A percentile compares a stretch with the other conserved stretches of the same genome.
phyloP scores from a whole-genome alignment of 2,329 filamentous ascomycete species.

The Spiromastix sp. region DNA sequence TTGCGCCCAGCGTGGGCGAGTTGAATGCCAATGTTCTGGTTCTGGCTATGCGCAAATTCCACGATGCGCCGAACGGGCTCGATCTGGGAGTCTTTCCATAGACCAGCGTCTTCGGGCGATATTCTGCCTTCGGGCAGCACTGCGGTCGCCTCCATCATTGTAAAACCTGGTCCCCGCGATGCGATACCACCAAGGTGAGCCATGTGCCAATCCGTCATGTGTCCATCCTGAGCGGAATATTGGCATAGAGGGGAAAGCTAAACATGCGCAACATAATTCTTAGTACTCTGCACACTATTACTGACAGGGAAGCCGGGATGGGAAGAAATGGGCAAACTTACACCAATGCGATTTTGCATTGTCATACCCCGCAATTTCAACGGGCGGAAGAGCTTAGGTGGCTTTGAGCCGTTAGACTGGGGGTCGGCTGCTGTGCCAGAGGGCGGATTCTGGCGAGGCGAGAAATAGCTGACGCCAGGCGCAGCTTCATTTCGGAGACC shows the following conservation, averaged over 20 bases:
- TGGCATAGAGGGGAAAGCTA: slow-evolving; percentile 54
- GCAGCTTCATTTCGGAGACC: slow-evolving; percentile 23
- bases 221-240: slow-evolving; percentile 58
- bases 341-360: slow-evolving; percentile 57
- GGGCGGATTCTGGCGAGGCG: slow-evolving; percentile 26
- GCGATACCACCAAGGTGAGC: slow-evolving; percentile 70
- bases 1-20: slow-evolving; percentile 67
- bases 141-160: slow-evolving; percentile 65
- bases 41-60: slow-evolving; percentile 34
- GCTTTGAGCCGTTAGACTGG: slow-evolving; percentile 28
- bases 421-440: slow-evolving; percentile 30
- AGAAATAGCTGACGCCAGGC: slow-evolving; percentile 22
- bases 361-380: slow-evolving; percentile 49
- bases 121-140: slow-evolving; percentile 70
- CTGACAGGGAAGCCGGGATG: too few relatives aligned
- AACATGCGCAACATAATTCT: too few relatives aligned
- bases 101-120: slow-evolving; percentile 63
- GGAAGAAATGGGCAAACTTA: slow-evolving; percentile 16
- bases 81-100: slow-evolving; percentile 80
- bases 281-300: background rate
- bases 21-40: slow-evolving; percentile 64
- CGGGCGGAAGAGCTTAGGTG: slow-evolving; percentile 49
- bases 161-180: slow-evolving; percentile 58
- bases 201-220: slow-evolving; percentile 71
- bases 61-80: slow-evolving; percentile 18